Conservation (phyloP, 495 filamentous ascomycete genomes). For the Daldinia concentrica region DNA sequence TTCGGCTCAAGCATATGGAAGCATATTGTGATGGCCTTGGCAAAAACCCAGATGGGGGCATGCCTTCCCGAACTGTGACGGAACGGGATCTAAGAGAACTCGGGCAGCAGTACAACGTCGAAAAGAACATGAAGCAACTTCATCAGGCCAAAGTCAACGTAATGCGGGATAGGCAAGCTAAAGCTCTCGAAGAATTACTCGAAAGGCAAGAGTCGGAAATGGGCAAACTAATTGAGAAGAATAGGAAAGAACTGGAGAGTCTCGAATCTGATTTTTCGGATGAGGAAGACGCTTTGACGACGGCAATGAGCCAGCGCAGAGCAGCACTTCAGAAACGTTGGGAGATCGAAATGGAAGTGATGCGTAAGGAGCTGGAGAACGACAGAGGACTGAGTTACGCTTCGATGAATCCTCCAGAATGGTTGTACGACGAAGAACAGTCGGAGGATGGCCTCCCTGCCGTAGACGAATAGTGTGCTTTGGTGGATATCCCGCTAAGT, state of each 20-base stretch:
- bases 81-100: conserved; percentile 69
- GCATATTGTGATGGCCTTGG: conserved; percentile 72
- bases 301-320: conserved; percentile 61
- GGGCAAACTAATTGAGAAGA: conserved; percentile 60
- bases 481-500: background rate
- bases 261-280: conserved; percentile 65
- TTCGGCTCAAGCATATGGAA: conserved; percentile 81
- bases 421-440: conserved; percentile 47
- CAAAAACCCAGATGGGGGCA: conserved; percentile 44
- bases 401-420: conserved; percentile 56
- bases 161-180: conserved; percentile 77
- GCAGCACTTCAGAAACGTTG: conserved; percentile 63
- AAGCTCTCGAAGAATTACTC: conserved; percentile 71
- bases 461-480: conserved; percentile 31
- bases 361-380: conserved; percentile 67
- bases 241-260: conserved; percentile 60
- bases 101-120: conserved; percentile 72
- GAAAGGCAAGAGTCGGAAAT: conserved; percentile 73
- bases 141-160: conserved; percentile 82
- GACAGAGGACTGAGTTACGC: conserved; percentile 60
- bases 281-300: conserved; percentile 62
- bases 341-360: conserved; percentile 70
- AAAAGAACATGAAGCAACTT: conserved; percentile 74
- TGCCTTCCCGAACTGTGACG: conserved; percentile 62
- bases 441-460: conserved; percentile 33